These are phyloP conservation scores for Zymoseptoria pseudotritici DNA, from an alignment of 2,329 filamentous ascomycete species.

Conservation along the genomic window DNA sequence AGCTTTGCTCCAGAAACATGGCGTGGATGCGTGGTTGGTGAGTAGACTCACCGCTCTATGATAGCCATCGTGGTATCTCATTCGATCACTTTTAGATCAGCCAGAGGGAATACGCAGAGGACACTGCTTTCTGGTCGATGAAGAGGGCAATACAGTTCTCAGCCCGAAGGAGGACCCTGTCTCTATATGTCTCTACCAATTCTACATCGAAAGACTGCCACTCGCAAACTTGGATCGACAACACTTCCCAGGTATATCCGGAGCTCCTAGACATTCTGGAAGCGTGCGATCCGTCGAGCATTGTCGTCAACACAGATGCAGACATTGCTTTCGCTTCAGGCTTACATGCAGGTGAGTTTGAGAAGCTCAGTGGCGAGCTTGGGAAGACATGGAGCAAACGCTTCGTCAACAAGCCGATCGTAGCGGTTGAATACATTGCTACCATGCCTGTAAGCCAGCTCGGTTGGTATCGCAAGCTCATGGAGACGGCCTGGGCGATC, in stretches of 20 bases:
- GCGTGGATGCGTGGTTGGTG: constrained; percentile 18
- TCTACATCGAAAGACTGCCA: not conserved
- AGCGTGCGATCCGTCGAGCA: constrained; percentile 7
- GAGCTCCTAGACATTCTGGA: constrained; percentile 6
- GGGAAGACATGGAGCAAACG: constrained; percentile 7
- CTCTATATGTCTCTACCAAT: constrained; percentile 10
- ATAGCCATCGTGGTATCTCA: not conserved
- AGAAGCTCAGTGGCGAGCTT: constrained; percentile 4
- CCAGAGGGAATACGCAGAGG: constrained; percentile 18
- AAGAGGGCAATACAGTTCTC: constrained; percentile 17
- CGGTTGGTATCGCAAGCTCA: constrained; percentile 13
- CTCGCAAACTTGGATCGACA: constrained; percentile 15
- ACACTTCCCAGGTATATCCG: constrained; percentile 10
- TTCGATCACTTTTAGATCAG: constrained; percentile 2
- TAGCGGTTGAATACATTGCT: constrained; percentile 16
- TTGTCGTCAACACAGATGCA: constrained; percentile 11
- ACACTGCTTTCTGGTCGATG: constrained; percentile 19
- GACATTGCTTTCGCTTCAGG: constrained; percentile 17
- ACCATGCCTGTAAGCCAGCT: constrained; percentile 12
- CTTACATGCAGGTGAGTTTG: constrained; percentile 12
- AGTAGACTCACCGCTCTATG: not conserved
- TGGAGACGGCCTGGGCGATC: constrained; percentile 16
- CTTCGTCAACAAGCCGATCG: constrained; percentile 9
- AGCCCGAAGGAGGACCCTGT: constrained; percentile 14
- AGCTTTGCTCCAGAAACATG: constrained; percentile 10